Evolutionary conservation across 345 rosid genomes (phyloP).

Genomic region (Boechera divaricarpa): DNA sequence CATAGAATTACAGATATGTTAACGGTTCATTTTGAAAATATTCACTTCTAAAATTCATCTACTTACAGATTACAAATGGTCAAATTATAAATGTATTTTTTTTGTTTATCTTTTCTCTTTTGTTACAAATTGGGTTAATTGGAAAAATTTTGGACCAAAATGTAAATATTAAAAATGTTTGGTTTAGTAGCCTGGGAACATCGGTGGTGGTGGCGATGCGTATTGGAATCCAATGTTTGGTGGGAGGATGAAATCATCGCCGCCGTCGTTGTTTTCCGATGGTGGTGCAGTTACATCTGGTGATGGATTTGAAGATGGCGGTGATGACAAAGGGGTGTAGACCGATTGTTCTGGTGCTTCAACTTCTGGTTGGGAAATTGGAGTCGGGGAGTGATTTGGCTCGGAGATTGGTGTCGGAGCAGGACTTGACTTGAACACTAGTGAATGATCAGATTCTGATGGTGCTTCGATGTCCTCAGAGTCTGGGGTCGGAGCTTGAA

Average conservation of each 20-base stretch:
- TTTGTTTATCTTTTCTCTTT: not conserved
- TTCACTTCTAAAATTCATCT: conserved; percentile 30
- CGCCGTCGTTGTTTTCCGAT: conserved; percentile 4
- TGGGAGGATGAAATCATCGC: conserved; percentile 55
- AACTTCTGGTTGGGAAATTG: conserved; percentile 32
- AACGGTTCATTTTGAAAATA: not conserved
- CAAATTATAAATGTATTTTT: conserved; percentile 12
- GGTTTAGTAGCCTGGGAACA: conserved; percentile 73
- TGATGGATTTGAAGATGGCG: conserved; percentile 22
- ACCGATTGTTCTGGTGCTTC: conserved; percentile 40
- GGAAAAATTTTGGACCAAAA: conserved; percentile 27
- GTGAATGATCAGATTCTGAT: conserved; percentile 32
- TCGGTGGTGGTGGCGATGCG: conserved; percentile 91
- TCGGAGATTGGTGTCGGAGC: conserved; percentile 20
- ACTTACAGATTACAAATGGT: conserved; percentile 36
- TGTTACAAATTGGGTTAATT: conserved; percentile 16
- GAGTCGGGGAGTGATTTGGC: conserved; percentile 19
- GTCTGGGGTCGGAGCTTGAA: conserved; percentile 43
- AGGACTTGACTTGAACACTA: conserved; percentile 8
- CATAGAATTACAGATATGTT: conserved; percentile 15
- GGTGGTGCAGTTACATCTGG: conserved; percentile 46
- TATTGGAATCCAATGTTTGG: conserved; percentile 73
- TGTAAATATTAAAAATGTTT: conserved; percentile 18
- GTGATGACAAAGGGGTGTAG: conserved; percentile 40
- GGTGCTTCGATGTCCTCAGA: conserved; percentile 39